A percentile compares a stretch with the other conserved stretches of the same genome.
These are phyloP conservation scores for Teunomyces aglyptinius DNA, from an alignment of 805 yeast genomes.

Conservation along the genomic window DNA sequence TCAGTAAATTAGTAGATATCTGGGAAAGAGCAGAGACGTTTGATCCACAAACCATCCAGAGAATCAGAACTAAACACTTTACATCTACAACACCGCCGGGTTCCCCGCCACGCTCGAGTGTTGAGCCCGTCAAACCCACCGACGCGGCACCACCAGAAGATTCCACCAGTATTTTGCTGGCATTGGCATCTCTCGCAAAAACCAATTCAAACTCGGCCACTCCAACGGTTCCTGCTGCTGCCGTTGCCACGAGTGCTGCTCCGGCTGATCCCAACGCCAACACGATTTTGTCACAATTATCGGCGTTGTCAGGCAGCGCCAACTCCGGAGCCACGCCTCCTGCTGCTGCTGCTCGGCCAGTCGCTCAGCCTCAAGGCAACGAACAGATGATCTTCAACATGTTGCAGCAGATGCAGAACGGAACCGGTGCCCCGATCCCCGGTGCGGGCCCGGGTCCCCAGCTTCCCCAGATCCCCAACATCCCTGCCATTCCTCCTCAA, in stretches of 20 bases:
- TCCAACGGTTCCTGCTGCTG: constrained; percentile 23
- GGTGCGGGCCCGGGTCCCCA: constrained; percentile 2
- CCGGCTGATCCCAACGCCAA: constrained; percentile 28
- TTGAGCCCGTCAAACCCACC: constrained; percentile 22
- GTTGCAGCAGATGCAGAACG: constrained; percentile 51
- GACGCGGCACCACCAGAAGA: constrained; percentile 23
- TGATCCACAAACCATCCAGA: constrained; percentile 50
- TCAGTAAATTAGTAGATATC: constrained; percentile 81
- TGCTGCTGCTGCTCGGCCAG: constrained; percentile 6
- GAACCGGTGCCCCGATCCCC: constrained; percentile 1
- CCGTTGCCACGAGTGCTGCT: no score
- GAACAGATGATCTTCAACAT: constrained; percentile 47
- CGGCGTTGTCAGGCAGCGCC: constrained; percentile 33
- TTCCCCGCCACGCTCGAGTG: constrained; percentile 44
- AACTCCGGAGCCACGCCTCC: constrained; percentile 2
- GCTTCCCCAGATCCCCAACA: constrained; percentile 10
- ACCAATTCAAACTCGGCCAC: constrained; percentile 32
- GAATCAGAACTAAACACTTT: constrained; percentile 60
- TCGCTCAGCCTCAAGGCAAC: constrained; percentile 18
- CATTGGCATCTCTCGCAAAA: constrained; percentile 63
- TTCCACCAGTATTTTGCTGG: constrained; percentile 66
- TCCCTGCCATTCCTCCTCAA: constrained; percentile 7
- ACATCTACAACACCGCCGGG: constrained; percentile 70
- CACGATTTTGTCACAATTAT: constrained; percentile 43
- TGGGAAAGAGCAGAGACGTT: constrained; percentile 90